Evolutionary conservation across 225 moss, liverwort and hornwort species (phyloP).

Genomic region (Polytrichum formosum): DNA sequence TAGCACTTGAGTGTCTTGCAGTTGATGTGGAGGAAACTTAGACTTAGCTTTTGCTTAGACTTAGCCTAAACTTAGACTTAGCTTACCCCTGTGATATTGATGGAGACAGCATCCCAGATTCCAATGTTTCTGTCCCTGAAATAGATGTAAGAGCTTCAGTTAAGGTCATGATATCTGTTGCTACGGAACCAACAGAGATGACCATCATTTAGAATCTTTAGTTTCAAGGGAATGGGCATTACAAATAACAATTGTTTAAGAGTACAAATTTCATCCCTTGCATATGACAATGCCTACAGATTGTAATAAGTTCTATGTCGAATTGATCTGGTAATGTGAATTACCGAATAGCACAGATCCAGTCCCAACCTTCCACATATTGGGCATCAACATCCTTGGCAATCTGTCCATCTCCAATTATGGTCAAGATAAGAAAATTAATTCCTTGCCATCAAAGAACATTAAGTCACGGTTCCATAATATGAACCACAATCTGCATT

Average conservation of each 20-base stretch:
- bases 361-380: slow-evolving; percentile 98
- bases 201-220: background rate
- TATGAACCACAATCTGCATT: too few relatives aligned
- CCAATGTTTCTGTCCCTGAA: slow-evolving; percentile 93
- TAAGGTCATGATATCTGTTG: background rate
- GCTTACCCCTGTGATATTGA: slow-evolving; percentile 77
- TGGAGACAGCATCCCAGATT: slow-evolving; percentile 79
- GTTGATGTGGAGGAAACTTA: too few relatives aligned
- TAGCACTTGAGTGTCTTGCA: too few relatives aligned
- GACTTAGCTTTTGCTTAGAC: too few relatives aligned
- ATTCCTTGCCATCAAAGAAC: too few relatives aligned
- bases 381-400: slow-evolving; percentile 96
- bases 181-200: background rate
- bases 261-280: too few relatives aligned
- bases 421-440: too few relatives aligned
- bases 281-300: too few relatives aligned
- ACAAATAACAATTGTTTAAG: too few relatives aligned
- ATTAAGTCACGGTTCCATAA: too few relatives aligned
- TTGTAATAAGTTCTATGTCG: background rate
- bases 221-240: too few relatives aligned
- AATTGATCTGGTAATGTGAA: background rate
- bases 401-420: slow-evolving; percentile 46
- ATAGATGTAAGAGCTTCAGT: background rate
- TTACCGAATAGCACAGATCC: slow-evolving; percentile 89
- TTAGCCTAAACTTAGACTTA: too few relatives aligned